Conservation (phyloP, 768 basidiomycete genomes). For the Chalciporus piperatus region DNA sequence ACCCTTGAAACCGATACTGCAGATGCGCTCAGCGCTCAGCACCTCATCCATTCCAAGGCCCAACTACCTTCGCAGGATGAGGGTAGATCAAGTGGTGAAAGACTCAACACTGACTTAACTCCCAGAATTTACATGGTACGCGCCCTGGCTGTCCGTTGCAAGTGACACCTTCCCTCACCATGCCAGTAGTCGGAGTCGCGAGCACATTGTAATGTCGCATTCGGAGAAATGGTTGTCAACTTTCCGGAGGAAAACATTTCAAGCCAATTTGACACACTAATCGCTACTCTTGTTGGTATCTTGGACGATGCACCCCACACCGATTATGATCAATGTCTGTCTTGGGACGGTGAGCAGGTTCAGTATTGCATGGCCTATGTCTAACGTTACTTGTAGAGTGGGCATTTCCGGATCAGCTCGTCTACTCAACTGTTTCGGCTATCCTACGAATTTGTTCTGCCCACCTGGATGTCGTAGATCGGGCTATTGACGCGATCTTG, state of each 20-base stretch:
- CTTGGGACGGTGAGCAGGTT: conserved; percentile 66
- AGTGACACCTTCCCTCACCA: neutral
- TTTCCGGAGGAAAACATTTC: conserved; percentile 53
- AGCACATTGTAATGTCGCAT: conserved; percentile 79
- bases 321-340: conserved; percentile 74
- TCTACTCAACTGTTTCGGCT: conserved; percentile 75
- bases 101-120: conserved; percentile 20
- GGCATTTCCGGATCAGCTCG: conserved; percentile 83
- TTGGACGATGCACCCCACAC: conserved; percentile 70
- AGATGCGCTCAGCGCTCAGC: conserved; percentile 49
- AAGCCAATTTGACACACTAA: conserved; percentile 48
- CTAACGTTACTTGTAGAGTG: conserved; percentile 54
- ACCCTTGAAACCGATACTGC: conserved; percentile 47
- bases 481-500: conserved; percentile 57
- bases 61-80: conserved; percentile 36
- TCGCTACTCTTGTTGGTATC: conserved; percentile 63
- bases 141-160: neutral
- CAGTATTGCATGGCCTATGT: neutral
- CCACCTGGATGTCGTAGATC: conserved; percentile 47
- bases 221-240: conserved; percentile 72
- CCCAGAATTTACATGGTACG: conserved; percentile 58
- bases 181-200: conserved; percentile 58
- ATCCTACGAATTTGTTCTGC: conserved; percentile 62
- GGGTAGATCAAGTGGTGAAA: conserved; percentile 12
- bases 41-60: conserved; percentile 61